A percentile compares a stretch with the other conserved stretches of the same genome.
Evolutionary conservation across 1,139 yeast genomes (phyloP).

Genomic region (Hyphopichia burtonii): DNA sequence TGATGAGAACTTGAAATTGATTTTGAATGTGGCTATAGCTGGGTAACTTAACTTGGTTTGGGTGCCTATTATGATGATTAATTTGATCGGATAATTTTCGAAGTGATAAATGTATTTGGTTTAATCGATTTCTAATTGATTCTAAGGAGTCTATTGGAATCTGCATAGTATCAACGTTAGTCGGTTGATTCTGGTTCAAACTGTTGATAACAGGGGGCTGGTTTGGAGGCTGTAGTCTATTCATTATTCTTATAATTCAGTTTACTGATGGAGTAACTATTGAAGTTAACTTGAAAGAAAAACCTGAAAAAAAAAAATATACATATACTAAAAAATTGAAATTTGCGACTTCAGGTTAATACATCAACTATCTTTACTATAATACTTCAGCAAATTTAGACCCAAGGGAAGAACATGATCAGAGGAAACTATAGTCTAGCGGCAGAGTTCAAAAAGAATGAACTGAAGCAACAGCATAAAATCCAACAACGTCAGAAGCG

Average conservation of each 20-base stretch:
- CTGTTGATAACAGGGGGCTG: not conserved
- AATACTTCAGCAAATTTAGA: too few relatives aligned
- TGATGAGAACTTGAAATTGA: constrained; percentile 78
- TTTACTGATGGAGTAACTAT: not conserved
- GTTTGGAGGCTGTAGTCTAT: constrained; percentile 1
- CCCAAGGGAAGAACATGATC: constrained; percentile 25
- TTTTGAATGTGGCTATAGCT: constrained; percentile 55
- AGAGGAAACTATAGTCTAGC: constrained; percentile 45
- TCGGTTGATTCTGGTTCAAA: constrained; percentile 1
- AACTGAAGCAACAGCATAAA: constrained; percentile 34
- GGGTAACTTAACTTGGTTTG: constrained; percentile 38
- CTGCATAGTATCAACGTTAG: constrained; percentile 13
- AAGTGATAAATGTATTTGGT: constrained; percentile 45
- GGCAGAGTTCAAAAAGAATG: constrained; percentile 39
- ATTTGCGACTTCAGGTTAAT: not conserved
- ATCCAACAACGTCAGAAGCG: constrained; percentile 42
- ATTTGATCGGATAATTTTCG: constrained; percentile 45
- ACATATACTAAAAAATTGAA: not conserved
- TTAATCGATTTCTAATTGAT: constrained; percentile 41
- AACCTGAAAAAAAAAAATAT: not conserved
- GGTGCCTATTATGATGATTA: constrained; percentile 40
- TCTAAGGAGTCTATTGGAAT: constrained; percentile 43
- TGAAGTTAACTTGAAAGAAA: not conserved
- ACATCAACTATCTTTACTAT: not conserved
- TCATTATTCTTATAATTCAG: not conserved